Conservation (phyloP, 1,139 yeast species). For the Yamadazyma triangularis region DNA sequence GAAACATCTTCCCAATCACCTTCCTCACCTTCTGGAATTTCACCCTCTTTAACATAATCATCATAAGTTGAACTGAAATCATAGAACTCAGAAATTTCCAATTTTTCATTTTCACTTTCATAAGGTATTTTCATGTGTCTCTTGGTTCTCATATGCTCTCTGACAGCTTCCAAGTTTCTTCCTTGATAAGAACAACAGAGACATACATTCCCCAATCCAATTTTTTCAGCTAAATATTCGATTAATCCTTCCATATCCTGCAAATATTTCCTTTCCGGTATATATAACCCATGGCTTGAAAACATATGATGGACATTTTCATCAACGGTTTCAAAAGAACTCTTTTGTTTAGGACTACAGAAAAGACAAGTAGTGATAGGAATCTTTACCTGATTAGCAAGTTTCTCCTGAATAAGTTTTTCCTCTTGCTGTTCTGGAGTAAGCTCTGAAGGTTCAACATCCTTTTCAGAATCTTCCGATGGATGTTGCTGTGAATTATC, state of each 20-base stretch:
- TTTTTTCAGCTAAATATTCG: slow-evolving; percentile 71
- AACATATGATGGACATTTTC: slow-evolving; percentile 76
- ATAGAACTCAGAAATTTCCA: slow-evolving; percentile 77
- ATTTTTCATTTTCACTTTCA: slow-evolving; percentile 75
- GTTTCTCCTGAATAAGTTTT: slow-evolving; percentile 49
- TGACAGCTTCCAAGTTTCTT: slow-evolving; percentile 72
- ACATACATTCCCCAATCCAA: slow-evolving; percentile 84
- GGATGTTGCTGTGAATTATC: no score
- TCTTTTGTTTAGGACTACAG: slow-evolving; percentile 50
- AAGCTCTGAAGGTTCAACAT: slow-evolving; percentile 10
- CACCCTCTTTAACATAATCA: slow-evolving; percentile 18
- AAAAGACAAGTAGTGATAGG: slow-evolving; percentile 76
- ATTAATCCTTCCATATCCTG: slow-evolving; percentile 69
- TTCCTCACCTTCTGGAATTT: slow-evolving; percentile 20
- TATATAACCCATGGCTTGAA: slow-evolving; percentile 71
- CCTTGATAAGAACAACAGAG: slow-evolving; percentile 84
- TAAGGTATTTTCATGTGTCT: slow-evolving; percentile 89
- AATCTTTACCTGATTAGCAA: slow-evolving; percentile 61
- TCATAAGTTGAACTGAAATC: slow-evolving; percentile 73
- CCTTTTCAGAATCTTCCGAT: slow-evolving; percentile 11
- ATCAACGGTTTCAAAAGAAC: slow-evolving; percentile 40
- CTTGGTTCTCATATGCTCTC: slow-evolving; percentile 85
- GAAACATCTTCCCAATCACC: slow-evolving; percentile 49
- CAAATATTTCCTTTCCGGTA: slow-evolving; percentile 77
- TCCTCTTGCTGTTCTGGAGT: slow-evolving; percentile 46